Conservation (phyloP, 129 eudicot species). For the Dittrichia graveolens region DNA sequence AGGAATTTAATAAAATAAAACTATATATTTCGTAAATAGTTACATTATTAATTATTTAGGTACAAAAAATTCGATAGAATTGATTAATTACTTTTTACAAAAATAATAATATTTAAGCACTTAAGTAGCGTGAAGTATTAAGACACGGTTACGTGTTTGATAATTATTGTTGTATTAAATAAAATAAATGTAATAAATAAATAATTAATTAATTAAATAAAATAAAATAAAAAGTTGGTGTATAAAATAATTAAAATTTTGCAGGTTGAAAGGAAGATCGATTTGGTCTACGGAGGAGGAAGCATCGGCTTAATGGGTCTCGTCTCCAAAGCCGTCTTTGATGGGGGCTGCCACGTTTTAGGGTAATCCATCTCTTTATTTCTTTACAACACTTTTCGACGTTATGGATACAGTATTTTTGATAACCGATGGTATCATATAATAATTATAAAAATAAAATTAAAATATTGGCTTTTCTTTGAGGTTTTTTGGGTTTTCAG, state of each 20-base stretch:
- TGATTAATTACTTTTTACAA: too few relatives aligned
- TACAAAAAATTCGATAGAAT: too few relatives aligned
- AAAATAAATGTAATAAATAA: not conserved
- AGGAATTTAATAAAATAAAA: too few relatives aligned
- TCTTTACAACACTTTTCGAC: not conserved
- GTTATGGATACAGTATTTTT: too few relatives aligned
- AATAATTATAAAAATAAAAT: too few relatives aligned
- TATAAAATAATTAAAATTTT: not conserved
- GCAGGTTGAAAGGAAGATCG: conserved; percentile 83
- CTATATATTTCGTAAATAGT: too few relatives aligned
- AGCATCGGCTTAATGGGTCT: conserved; percentile 84
- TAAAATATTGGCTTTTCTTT: too few relatives aligned
- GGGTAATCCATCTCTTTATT: conserved; percentile 45
- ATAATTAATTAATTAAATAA: too few relatives aligned
- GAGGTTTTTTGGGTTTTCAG: too few relatives aligned
- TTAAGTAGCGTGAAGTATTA: conserved; percentile 11
- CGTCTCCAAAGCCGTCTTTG: conserved; percentile 73
- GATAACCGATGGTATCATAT: not conserved
- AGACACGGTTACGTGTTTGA: conserved; percentile 18
- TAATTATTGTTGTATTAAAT: conserved; percentile 15
- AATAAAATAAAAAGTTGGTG: not conserved
- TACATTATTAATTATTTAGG: too few relatives aligned
- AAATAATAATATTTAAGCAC: not conserved
- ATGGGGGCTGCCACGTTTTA: conserved; percentile 91
- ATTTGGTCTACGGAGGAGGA: conserved; percentile 86